phyloP scores from a whole-genome alignment of 805 yeast species.

The Pichia cephalocereana region DNA sequence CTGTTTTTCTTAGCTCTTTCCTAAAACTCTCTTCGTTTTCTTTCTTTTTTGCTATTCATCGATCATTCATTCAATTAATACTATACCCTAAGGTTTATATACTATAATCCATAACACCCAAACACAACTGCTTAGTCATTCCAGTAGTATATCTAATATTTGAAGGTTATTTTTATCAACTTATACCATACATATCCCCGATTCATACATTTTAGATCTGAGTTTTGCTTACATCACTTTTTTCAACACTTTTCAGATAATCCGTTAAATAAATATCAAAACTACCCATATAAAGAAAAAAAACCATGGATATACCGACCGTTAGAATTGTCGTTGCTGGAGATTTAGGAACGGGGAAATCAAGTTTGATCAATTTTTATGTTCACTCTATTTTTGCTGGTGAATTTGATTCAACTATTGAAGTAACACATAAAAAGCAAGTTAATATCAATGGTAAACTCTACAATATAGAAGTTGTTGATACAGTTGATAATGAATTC shows the following conservation, averaged over 20 bases:
- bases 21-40: neutral
- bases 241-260: too few species aligned
- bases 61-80: too few species aligned
- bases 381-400: constrained; percentile 16
- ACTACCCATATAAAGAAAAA: too few species aligned
- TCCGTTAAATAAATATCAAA: neutral
- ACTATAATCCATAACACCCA: too few species aligned
- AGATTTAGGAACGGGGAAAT: constrained; percentile 25
- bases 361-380: constrained; percentile 20
- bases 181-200: too few species aligned
- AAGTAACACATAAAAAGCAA: constrained; percentile 20
- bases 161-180: too few species aligned
- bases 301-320: neutral
- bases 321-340: constrained; percentile 25
- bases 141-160: too few species aligned
- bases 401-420: constrained; percentile 19
- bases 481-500: constrained; percentile 82
- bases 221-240: too few species aligned
- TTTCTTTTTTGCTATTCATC: neutral
- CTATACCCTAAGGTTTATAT: too few species aligned
- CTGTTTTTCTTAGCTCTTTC: too few species aligned
- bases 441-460: constrained; percentile 29
- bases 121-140: too few species aligned
- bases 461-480: constrained; percentile 45
- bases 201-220: too few species aligned